Evolutionary conservation across 179 eudicot species (phyloP), one percentile per base, ranked within the genome.

Genomic region (Amaranthus tricolor): DNA sequence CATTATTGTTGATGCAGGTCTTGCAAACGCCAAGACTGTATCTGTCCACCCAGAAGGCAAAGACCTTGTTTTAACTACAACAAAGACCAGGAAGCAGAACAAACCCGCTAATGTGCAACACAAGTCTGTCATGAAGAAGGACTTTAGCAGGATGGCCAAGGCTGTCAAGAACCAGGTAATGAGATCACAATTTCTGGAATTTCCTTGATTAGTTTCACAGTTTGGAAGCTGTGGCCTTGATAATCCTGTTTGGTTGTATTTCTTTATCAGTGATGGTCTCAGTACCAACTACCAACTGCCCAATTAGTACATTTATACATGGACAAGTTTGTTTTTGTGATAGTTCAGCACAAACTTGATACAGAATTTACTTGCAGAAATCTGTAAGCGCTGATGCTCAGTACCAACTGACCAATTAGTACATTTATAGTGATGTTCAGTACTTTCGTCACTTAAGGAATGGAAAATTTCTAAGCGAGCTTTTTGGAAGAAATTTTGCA

Each of bases 11-110:
- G 11, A 19, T 74, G 8, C 53, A 91, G 98, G 98, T 2, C 77
- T 94, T 84, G 97, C 98, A 13, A 94, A 94, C 91, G 73, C 88
- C 85, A 94, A 94, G 76, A 91, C 97, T 12, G 98, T 94, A 2
- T 84, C 98, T 52, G 86, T 91, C 73, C 97, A 87, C 77, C 82
- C 89, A 65, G 80, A 24, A 16, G 96, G 96, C 73, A 90, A 90
- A 74, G 98, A 91, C 67, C 76, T 84, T 45, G 86, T 94, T 75
- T 84, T 94, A 48, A 87, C 94, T 16, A 94, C 98, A 20, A 74
- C 97, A 7, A 94, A 86, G 87, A 94, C 94, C 40, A 90, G 89
- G 87, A 91, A 90, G 66, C 97, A 91, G 79, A 85, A 79, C 78
- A 91, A 88, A 75, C 98, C 98, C 0, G 75, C 91, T 0, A 80